Percentiles rank a stretch among this genome's conserved stretches.
These are phyloP conservation scores for Hygrocybe coccinea DNA, from an alignment of 768 basidiomycete genomes.

Conservation along the genomic window DNA sequence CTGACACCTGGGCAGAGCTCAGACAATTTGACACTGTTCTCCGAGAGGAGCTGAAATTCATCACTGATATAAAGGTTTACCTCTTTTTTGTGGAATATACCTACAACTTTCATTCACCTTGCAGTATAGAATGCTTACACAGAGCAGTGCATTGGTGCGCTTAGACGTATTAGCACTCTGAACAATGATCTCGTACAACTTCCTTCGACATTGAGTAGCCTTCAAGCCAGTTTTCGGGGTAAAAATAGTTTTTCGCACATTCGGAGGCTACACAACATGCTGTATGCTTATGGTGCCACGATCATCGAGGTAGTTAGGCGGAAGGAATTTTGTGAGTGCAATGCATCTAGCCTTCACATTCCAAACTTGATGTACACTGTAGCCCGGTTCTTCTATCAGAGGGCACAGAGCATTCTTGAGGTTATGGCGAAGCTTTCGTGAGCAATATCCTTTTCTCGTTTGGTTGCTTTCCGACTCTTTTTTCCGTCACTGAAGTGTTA, in stretches of 20 bases:
- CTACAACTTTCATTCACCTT: conserved; percentile 20
- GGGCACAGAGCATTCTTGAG: conserved; percentile 76
- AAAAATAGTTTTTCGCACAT: conserved; percentile 89
- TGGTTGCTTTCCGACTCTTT: not conserved
- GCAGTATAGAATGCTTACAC: conserved; percentile 64
- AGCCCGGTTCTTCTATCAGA: conserved; percentile 78
- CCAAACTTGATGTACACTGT: conserved; percentile 5
- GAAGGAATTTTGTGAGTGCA: conserved; percentile 74
- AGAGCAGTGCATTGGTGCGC: conserved; percentile 54
- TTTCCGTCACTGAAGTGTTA: conserved; percentile 41
- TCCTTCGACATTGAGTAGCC: conserved; percentile 53
- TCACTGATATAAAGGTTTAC: conserved; percentile 52
- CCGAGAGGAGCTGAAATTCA: conserved; percentile 54
- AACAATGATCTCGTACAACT: conserved; percentile 79
- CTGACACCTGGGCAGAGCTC: conserved; percentile 43
- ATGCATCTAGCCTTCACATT: not conserved
- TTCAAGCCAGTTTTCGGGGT: conserved; percentile 70
- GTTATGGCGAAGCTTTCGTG: conserved; percentile 86
- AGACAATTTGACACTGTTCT: conserved; percentile 57
- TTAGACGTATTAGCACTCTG: conserved; percentile 72
- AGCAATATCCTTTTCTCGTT: conserved; percentile 24
- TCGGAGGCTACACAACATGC: conserved; percentile 78
- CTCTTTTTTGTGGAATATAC: not conserved
- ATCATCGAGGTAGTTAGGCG: conserved; percentile 87
- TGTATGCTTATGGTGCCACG: conserved; percentile 89